A percentile compares a stretch with the other conserved stretches of the same genome.
phyloP scores from a whole-genome alignment of 495 filamentous ascomycete genomes.

The Penicillium macrosclerotiorum region DNA sequence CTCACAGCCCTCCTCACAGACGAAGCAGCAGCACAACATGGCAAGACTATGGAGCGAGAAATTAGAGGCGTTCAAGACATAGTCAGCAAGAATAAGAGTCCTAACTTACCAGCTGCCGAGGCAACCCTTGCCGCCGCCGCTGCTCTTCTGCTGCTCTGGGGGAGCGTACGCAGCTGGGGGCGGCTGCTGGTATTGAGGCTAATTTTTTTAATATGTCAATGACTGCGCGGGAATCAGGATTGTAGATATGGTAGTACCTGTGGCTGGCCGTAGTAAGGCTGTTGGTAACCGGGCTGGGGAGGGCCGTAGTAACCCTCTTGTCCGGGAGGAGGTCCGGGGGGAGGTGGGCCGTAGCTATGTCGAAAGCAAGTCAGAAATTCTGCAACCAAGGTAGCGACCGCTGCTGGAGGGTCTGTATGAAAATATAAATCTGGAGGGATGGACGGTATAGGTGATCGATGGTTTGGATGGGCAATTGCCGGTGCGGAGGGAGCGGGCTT shows the following conservation, averaged over 20 bases:
- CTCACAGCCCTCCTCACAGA: slow-evolving; percentile 75
- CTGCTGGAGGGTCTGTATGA: too few relatives aligned
- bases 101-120: slow-evolving; percentile 56
- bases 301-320: too few relatives aligned
- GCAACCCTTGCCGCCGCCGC: slow-evolving; percentile 55
- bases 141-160: slow-evolving; percentile 44
- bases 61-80: neutral
- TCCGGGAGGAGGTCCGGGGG: too few relatives aligned
- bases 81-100: neutral
- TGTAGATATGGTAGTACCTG: neutral
- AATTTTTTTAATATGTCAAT: too few relatives aligned
- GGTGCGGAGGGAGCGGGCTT: too few relatives aligned
- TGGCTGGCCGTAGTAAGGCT: too few relatives aligned
- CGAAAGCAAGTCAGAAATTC: neutral
- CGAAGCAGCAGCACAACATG: slow-evolving; percentile 72
- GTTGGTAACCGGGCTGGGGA: too few relatives aligned
- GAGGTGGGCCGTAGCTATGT: slow-evolving; percentile 18
- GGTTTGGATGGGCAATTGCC: too few relatives aligned
- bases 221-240: too few relatives aligned
- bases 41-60: slow-evolving; percentile 49
- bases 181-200: slow-evolving; percentile 23
- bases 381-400: too few relatives aligned
- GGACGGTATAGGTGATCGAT: too few relatives aligned
- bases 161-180: slow-evolving; percentile 28
- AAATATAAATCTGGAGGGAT: too few relatives aligned